phyloP scores from a whole-genome alignment of 2,329 filamentous ascomycete genomes.

The Colletotrichum sp. region DNA sequence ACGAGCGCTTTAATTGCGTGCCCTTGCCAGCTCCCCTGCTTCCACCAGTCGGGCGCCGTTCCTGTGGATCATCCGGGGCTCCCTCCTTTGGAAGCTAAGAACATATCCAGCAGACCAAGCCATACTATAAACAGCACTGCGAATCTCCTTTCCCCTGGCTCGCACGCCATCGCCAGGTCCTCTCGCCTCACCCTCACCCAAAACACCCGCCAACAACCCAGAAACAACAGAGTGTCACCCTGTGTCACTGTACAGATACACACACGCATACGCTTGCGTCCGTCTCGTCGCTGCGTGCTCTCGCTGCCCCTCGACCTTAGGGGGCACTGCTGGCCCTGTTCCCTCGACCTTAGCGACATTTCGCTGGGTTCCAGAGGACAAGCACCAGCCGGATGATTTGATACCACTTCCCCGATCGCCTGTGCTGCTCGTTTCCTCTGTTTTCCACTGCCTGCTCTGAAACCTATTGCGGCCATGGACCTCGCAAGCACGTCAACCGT shows the following conservation, averaged over 20 bases:
- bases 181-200: constrained; percentile 19
- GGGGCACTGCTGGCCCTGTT: background rate
- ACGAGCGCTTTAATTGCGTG: background rate
- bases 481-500: constrained; percentile 21
- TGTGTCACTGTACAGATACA: constrained; percentile 9
- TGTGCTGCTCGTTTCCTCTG: background rate
- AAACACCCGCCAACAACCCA: background rate
- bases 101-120: background rate
- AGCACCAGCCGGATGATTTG: constrained; percentile 15
- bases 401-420: background rate
- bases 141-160: constrained; percentile 17
- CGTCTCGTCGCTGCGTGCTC: too few relatives aligned
- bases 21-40: background rate
- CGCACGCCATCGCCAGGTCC: constrained; percentile 22
- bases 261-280: background rate
- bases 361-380: background rate
- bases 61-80: constrained; percentile 17
- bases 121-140: background rate
- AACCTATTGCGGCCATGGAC: constrained; percentile 19
- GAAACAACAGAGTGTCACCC: background rate
- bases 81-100: constrained; percentile 3
- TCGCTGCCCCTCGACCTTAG: background rate
- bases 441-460: background rate
- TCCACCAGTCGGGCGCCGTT: constrained; percentile 15
- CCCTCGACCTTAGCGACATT: background rate